Conservation (phyloP, 2,329 filamentous ascomycete genomes). For the Tolypocladium endophyticum region DNA sequence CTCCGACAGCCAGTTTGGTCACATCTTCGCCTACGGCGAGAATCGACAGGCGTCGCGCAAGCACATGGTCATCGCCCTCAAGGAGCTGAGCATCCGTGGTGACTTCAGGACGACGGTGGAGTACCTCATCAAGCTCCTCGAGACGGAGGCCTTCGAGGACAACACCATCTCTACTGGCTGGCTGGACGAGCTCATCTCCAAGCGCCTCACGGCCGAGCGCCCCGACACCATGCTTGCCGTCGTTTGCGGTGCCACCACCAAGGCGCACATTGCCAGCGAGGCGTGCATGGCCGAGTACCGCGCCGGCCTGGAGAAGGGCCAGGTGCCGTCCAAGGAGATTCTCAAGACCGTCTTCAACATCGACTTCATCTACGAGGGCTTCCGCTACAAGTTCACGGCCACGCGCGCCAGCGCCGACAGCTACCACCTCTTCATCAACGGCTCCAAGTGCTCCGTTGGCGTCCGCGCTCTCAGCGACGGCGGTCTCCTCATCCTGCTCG, state of each 20-base stretch:
- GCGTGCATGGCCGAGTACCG: constrained; percentile 79
- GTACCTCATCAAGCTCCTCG: constrained; percentile 96
- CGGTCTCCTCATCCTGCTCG: constrained; percentile 81
- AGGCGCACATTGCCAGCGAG: constrained; percentile 92
- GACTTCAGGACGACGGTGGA: constrained; percentile 98
- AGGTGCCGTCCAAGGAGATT: constrained; percentile 92
- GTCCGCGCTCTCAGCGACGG: constrained; percentile 89
- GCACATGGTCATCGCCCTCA: constrained; percentile 97
- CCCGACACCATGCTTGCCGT: constrained; percentile 92
- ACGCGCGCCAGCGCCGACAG: constrained; percentile 86
- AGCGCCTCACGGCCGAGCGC: constrained; percentile 91
- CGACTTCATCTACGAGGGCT: constrained; percentile 97
- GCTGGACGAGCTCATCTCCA: constrained; percentile 97
- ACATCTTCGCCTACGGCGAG: constrained; percentile 98
- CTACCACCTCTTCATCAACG: constrained; percentile 98
- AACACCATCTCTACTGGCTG: constrained; percentile 99
- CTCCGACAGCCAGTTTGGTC: constrained; percentile 97
- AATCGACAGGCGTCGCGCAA: constrained; percentile 93
- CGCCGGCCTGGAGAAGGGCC: constrained; percentile 85
- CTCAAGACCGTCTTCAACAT: constrained; percentile 96
- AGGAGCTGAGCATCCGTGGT: constrained; percentile 98
- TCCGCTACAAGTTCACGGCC: constrained; percentile 95
- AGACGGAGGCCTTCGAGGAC: constrained; percentile 95
- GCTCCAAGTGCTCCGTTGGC: constrained; percentile 89
- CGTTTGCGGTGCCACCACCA: constrained; percentile 87